These are phyloP conservation scores for Gleditsia sinensis DNA, from an alignment of 306 rosid species.

Conservation along the genomic window DNA sequence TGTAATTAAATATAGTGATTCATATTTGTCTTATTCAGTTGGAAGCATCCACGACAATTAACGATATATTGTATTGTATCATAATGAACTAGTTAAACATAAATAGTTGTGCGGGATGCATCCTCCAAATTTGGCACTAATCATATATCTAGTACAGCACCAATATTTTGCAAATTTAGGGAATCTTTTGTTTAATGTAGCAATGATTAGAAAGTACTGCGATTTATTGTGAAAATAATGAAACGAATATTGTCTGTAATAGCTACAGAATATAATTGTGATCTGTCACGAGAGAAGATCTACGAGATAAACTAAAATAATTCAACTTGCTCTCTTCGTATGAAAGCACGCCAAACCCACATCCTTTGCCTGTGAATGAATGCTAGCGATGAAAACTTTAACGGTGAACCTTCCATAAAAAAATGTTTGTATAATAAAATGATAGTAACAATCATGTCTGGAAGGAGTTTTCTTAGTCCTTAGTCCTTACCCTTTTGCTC, in stretches of 20 bases:
- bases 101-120: not conserved
- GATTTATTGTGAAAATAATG: not conserved
- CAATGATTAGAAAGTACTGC: not conserved
- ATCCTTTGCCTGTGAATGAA: not conserved
- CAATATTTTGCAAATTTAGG: not conserved
- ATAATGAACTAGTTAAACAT: not conserved
- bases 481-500: too few species aligned
- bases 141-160: not conserved
- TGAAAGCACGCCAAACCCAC: not conserved
- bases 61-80: not conserved
- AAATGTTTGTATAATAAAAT: too few species aligned
- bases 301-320: constrained; percentile 3
- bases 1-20: not conserved
- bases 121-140: not conserved
- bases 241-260: not conserved
- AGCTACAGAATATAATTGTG: not conserved
- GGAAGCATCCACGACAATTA: constrained; percentile 2
- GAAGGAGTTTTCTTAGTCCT: too few species aligned
- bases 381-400: not conserved
- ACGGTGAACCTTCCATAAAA: constrained; percentile 3
- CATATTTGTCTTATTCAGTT: not conserved
- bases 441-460: too few species aligned
- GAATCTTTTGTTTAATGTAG: not conserved
- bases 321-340: not conserved
- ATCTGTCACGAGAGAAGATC: constrained; percentile 5